Base-by-base conservation (phyloP, 2,329 filamentous ascomycete species). In the Xylaria multiplex region DNA sequence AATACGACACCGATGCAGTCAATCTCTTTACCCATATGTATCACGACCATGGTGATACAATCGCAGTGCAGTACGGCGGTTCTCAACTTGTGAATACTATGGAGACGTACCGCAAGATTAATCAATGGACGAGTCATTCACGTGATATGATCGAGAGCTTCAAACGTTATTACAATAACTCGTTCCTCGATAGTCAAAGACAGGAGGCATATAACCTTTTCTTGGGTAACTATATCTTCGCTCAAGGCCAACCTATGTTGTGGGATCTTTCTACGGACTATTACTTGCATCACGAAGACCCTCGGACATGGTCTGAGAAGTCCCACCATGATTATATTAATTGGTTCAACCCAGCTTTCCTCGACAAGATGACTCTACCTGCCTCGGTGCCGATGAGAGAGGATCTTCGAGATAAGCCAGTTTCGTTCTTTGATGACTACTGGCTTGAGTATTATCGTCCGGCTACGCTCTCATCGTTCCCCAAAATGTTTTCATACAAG, bases 91-190 rank as follows among this genome's bases (percentile, higher is more conserved):
- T 99, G 73, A 99, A 99, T 77, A 99, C 96, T 0, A 98, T 99
- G 94, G 94, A 97, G 71, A 99, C 96, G 4, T 99, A 99, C 78
- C 91, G 96, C 64, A 98, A 98, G 80, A 97, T 97, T 77, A 98
- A 98, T 72, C 95, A 98, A 77, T 99, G 96, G 96, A 97, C 93
- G 27, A 97, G 93, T 73, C 93, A 97, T 78, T 97, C 95, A 2
- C 88, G 96, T 71, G 96, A 99, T 78, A 98, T 99, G 95, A 94
- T 99, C 24, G 96, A 99, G 80, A 97, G 93, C 77, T 97, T 99
- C 83, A 99, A 98, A 79, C 88, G 96, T 32, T 99, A 98, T 78
- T 99, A 99, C 79, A 97, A 98, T 81, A 99, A 99, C 76, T 97
- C 95, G 0, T 99, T 99, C 77, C 86, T 99, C 8, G 96, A 99